phyloP scores from a whole-genome alignment of 1,139 yeast species.

The Trichomonascaceae sp. region DNA sequence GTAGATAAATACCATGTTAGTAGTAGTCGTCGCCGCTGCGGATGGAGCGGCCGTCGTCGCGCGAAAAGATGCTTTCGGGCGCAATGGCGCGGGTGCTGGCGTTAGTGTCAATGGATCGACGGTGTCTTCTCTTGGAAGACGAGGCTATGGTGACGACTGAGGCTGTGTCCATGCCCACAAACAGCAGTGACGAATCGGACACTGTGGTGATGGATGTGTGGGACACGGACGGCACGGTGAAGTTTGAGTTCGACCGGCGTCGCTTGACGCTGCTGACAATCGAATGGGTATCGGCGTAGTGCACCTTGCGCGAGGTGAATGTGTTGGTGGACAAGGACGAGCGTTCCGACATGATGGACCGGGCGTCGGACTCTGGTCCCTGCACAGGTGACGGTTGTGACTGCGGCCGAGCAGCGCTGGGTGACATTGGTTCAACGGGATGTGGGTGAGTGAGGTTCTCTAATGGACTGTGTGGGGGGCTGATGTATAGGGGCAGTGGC shows the following conservation, averaged over 20 bases:
- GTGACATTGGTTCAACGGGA: too few relatives aligned
- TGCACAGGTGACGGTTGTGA: too few relatives aligned
- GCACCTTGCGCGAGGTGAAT: constrained; percentile 1
- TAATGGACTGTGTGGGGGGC: too few relatives aligned
- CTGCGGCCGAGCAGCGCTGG: too few relatives aligned
- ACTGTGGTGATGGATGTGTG: constrained; percentile 20
- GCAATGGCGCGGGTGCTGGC: constrained; percentile 28
- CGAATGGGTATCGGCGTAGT: constrained; percentile 9
- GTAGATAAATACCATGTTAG: too few relatives aligned
- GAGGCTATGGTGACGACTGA: constrained; percentile 28
- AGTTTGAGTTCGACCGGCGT: constrained; percentile 19
- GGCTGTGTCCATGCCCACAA: constrained; percentile 19
- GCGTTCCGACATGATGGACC: too few relatives aligned
- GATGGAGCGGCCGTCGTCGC: constrained; percentile 9
- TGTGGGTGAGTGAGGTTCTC: too few relatives aligned
- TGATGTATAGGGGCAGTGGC: too few relatives aligned
- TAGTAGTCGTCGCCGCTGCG: neutral
- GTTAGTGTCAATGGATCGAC: constrained; percentile 27
- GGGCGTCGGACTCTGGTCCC: too few relatives aligned
- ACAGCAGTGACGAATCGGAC: constrained; percentile 4
- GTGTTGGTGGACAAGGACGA: too few relatives aligned
- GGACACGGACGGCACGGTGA: constrained; percentile 20
- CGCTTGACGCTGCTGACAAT: constrained; percentile 12
- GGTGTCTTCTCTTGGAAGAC: constrained; percentile 23
- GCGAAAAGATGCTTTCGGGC: constrained; percentile 23